Evolutionary conservation across 305 asterid species (phyloP).

Genomic region (Fraxinus latifolia): DNA sequence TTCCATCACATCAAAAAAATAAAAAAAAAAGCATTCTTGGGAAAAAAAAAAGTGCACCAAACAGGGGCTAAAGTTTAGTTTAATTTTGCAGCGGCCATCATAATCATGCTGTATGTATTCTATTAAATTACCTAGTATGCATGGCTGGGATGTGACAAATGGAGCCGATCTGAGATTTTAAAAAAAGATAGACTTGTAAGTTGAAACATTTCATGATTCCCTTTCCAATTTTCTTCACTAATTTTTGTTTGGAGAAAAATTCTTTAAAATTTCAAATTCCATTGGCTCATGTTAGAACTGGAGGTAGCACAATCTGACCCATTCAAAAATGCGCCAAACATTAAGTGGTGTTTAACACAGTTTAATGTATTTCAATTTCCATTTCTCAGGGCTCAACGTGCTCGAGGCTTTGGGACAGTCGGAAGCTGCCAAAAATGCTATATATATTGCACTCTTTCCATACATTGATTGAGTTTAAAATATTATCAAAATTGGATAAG

Average conservation of each 20-base stretch:
- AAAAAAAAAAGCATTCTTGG: too few relatives aligned
- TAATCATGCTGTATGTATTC: neutral
- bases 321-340: neutral
- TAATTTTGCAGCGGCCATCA: neutral
- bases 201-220: neutral
- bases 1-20: too few relatives aligned
- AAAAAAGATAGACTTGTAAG: neutral
- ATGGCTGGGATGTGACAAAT: neutral
- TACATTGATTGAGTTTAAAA: too few relatives aligned
- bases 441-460: too few relatives aligned
- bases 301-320: neutral
- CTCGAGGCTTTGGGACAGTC: too few relatives aligned
- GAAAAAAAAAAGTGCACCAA: too few relatives aligned
- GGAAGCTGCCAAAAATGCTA: too few relatives aligned
- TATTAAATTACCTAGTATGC: neutral
- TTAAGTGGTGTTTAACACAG: neutral
- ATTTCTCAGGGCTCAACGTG: too few relatives aligned
- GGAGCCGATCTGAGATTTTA: neutral
- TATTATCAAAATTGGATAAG: neutral
- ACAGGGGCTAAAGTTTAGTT: neutral
- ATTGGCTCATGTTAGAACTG: neutral
- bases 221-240: neutral
- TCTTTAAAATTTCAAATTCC: neutral
- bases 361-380: neutral
- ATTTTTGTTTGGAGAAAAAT: neutral